These are phyloP conservation scores for Liriodendron chinense DNA, from an alignment of 164 flowering plant species.

Conservation along the genomic window DNA sequence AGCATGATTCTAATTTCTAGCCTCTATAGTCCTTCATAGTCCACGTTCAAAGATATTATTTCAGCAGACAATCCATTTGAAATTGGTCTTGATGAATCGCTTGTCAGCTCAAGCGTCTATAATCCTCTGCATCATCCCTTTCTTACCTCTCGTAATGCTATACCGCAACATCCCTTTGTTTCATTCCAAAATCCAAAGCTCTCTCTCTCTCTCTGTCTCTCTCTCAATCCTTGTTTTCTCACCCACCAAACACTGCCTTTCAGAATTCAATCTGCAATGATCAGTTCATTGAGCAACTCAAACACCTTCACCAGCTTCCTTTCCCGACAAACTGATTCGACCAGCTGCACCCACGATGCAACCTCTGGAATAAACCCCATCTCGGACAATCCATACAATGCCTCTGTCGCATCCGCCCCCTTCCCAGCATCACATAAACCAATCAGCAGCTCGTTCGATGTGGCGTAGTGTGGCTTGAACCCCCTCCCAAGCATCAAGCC, in stretches of 20 bases:
- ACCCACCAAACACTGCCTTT: not conserved
- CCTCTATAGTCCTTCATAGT: too few species aligned
- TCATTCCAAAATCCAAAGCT: too few species aligned
- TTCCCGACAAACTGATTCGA: slow-evolving; percentile 62
- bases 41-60: too few species aligned
- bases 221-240: too few species aligned
- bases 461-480: slow-evolving; percentile 71
- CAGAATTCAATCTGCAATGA: slow-evolving; percentile 1
- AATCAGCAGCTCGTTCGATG: slow-evolving; percentile 68
- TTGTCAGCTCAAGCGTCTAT: too few species aligned
- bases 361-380: slow-evolving; percentile 68
- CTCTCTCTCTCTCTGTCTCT: too few species aligned
- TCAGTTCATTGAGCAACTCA: slow-evolving; percentile 61
- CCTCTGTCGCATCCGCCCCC: slow-evolving; percentile 47
- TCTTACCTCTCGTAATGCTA: too few species aligned
- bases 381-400: slow-evolving; percentile 46
- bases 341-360: slow-evolving; percentile 53
- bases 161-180: too few species aligned
- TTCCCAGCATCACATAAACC: slow-evolving; percentile 56
- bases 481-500: slow-evolving; percentile 69
- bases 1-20: too few species aligned
- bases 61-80: too few species aligned
- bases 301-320: slow-evolving; percentile 58
- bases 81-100: too few species aligned
- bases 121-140: too few species aligned